Evolutionary conservation across 805 yeast species (phyloP).

Genomic region (Candida schatavii): DNA sequence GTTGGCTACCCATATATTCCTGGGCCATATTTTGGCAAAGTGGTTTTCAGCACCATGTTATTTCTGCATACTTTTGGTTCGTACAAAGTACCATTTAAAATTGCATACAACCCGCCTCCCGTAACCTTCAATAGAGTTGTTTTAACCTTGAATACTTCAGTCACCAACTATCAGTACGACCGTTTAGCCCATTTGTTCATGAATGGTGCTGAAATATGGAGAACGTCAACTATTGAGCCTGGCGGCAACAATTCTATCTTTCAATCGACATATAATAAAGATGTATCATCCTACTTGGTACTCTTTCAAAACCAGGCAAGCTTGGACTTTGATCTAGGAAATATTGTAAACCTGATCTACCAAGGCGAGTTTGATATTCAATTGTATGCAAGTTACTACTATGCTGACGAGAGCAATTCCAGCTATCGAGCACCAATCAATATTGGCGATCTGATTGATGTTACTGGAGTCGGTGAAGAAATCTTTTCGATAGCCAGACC

Average conservation of each 20-base stretch:
- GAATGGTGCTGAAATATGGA: slow-evolving; percentile 25
- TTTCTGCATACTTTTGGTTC: slow-evolving; percentile 47
- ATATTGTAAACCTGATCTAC: slow-evolving; percentile 36
- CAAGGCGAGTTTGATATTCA: slow-evolving; percentile 55
- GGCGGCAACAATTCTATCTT: slow-evolving; percentile 47
- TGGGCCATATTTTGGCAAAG: slow-evolving; percentile 9
- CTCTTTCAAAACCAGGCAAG: slow-evolving; percentile 41
- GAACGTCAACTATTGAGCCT: slow-evolving; percentile 50
- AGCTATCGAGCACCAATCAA: slow-evolving; percentile 9
- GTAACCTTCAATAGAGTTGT: slow-evolving; percentile 20
- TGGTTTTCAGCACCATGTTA: slow-evolving; percentile 38
- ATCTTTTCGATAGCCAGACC: slow-evolving; percentile 22
- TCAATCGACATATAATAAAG: slow-evolving; percentile 49
- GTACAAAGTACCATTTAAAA: slow-evolving; percentile 44
- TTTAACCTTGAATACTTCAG: slow-evolving; percentile 20
- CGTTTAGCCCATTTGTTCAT: slow-evolving; percentile 25
- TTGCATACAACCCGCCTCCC: slow-evolving; percentile 33
- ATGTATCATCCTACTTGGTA: slow-evolving; percentile 49
- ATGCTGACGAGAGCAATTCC: slow-evolving; percentile 9
- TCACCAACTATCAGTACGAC: slow-evolving; percentile 21
- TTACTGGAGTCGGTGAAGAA: background rate
- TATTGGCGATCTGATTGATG: slow-evolving; percentile 3
- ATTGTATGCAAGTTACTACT: slow-evolving; percentile 46
- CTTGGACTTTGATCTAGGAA: slow-evolving; percentile 56
- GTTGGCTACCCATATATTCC: slow-evolving; percentile 7